Percentiles rank a stretch among this genome's conserved stretches.
phyloP scores from a whole-genome alignment of 2,329 filamentous ascomycete species.

The Venturia pyrina region DNA sequence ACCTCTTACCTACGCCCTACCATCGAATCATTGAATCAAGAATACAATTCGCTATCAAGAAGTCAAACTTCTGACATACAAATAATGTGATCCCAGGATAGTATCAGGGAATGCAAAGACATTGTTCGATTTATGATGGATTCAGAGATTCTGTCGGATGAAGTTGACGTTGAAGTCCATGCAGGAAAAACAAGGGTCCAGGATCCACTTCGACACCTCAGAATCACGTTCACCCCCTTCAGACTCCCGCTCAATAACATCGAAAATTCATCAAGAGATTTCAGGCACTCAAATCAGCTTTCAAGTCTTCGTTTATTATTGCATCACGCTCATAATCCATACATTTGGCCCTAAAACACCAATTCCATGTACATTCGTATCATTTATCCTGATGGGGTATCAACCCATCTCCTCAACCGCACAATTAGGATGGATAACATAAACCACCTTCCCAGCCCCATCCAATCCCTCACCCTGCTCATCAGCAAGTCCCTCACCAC shows the following conservation, averaged over 20 bases:
- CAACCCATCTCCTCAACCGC: constrained; percentile 54
- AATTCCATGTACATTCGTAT: background rate
- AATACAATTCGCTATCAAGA: too few species aligned
- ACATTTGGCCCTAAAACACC: background rate
- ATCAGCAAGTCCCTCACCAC: constrained; percentile 83
- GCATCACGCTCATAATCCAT: background rate
- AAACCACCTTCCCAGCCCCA: constrained; percentile 50
- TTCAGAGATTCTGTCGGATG: too few species aligned
- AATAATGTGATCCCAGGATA: too few species aligned
- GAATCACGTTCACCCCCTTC: background rate
- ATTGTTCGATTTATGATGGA: too few species aligned
- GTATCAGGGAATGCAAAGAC: too few species aligned
- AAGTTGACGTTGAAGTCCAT: background rate
- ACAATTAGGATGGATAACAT: constrained; percentile 91
- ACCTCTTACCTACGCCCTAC: too few species aligned
- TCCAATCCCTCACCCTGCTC: constrained; percentile 51
- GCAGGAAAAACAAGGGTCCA: background rate
- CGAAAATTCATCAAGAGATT: background rate
- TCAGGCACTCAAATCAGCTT: background rate
- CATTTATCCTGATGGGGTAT: background rate
- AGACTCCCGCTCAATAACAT: background rate
- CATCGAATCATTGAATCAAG: too few species aligned
- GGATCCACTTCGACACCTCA: background rate
- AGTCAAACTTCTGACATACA: too few species aligned
- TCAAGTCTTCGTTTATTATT: background rate